A percentile compares a stretch with the other conserved stretches of the same genome.
These are phyloP conservation scores for Pseudonectria buxi DNA, from an alignment of 2,329 filamentous ascomycete genomes.

Conservation along the genomic window DNA sequence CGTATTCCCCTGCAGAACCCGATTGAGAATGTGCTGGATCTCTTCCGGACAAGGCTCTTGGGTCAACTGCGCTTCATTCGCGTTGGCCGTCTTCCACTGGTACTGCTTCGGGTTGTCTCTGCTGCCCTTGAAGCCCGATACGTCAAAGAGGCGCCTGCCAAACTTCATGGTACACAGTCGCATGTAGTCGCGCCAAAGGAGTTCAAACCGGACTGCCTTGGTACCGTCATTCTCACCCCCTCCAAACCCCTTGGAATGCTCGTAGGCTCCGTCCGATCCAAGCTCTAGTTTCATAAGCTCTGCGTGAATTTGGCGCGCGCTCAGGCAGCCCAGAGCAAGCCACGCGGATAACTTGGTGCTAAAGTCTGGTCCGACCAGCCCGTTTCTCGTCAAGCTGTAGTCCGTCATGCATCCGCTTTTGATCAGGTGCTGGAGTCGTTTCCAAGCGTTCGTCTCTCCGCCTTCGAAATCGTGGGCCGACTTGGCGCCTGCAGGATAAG, in stretches of 20 bases:
- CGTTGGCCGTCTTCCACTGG: slow-evolving; percentile 43
- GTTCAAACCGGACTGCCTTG: slow-evolving; percentile 61
- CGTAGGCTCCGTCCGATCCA: slow-evolving; percentile 39
- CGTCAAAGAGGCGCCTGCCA: slow-evolving; percentile 53
- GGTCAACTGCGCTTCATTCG: slow-evolving; percentile 22
- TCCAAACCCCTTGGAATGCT: slow-evolving; percentile 50
- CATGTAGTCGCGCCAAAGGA: slow-evolving; percentile 80
- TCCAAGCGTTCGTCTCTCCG: slow-evolving; percentile 54
- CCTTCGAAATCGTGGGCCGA: slow-evolving; percentile 63
- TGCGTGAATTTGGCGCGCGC: slow-evolving; percentile 64
- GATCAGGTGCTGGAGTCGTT: slow-evolving; percentile 56
- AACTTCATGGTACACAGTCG: slow-evolving; percentile 68
- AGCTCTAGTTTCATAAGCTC: slow-evolving; percentile 64
- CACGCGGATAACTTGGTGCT: slow-evolving; percentile 72
- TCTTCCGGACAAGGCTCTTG: slow-evolving; percentile 37
- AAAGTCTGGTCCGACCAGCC: slow-evolving; percentile 62
- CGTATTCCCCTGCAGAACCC: slow-evolving; percentile 61
- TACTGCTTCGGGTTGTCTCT: slow-evolving; percentile 33
- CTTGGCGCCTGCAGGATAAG: slow-evolving; percentile 43
- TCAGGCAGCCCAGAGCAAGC: slow-evolving; percentile 64
- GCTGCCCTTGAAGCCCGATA: slow-evolving; percentile 50
- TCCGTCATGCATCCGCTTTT: slow-evolving; percentile 50
- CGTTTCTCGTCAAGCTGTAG: slow-evolving; percentile 68
- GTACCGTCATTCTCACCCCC: slow-evolving; percentile 68
- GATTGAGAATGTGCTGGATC: slow-evolving; percentile 42